These are phyloP conservation scores for Mimosa bimucronata DNA, from an alignment of 306 rosid genomes.

Conservation along the genomic window DNA sequence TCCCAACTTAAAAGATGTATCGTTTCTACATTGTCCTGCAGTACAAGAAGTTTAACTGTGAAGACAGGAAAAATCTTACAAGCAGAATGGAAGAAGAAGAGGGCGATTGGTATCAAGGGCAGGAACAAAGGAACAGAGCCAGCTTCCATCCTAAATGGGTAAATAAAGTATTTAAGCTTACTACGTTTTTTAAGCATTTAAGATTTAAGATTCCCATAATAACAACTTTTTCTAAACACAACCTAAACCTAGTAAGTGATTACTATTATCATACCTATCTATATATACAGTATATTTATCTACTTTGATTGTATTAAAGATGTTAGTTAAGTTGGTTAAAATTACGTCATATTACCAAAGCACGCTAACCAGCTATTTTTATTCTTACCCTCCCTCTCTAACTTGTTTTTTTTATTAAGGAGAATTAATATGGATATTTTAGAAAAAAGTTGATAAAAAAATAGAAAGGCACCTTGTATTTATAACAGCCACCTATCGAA, in stretches of 20 bases:
- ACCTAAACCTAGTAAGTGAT: neutral
- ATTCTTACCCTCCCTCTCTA: too few relatives aligned
- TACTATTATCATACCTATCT: neutral
- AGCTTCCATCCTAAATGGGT: neutral
- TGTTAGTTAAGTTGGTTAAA: too few relatives aligned
- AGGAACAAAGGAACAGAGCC: slow-evolving; percentile 16
- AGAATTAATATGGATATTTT: too few relatives aligned
- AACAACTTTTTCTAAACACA: neutral
- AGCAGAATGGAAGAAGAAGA: neutral
- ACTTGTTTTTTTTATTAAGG: too few relatives aligned
- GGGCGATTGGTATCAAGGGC: neutral
- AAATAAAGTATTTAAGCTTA: neutral
- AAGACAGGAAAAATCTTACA: neutral
- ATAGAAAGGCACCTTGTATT: too few relatives aligned
- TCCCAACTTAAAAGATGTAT: slow-evolving; percentile 75
- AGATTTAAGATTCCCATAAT: neutral
- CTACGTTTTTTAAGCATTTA: neutral
- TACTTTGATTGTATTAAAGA: too few relatives aligned
- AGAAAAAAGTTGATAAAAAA: too few relatives aligned
- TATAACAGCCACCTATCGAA: too few relatives aligned
- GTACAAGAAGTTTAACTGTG: slow-evolving; percentile 1
- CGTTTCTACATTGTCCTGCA: slow-evolving; percentile 55
- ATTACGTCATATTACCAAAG: too few relatives aligned
- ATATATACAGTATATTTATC: too few relatives aligned
- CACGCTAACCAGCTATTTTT: too few relatives aligned